Evolutionary conservation across 2,329 filamentous ascomycete species (phyloP).

Genomic region (Blumeria graminis): DNA sequence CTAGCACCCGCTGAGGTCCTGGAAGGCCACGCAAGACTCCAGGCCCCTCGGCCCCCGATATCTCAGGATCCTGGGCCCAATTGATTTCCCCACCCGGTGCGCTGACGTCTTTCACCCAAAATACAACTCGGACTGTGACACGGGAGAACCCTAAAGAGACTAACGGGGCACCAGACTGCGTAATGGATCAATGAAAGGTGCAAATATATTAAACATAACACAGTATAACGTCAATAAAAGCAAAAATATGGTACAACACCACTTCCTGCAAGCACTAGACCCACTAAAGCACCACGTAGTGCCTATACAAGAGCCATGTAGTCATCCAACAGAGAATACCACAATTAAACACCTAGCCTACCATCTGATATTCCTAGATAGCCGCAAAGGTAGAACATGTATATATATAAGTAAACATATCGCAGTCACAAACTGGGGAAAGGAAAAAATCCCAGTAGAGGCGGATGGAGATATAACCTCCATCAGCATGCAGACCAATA

Average conservation of each 20-base stretch:
- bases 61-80: too few species aligned
- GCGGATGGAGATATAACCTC: not conserved
- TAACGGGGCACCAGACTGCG: not conserved
- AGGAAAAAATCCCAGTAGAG: not conserved
- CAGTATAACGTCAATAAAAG: slow-evolving; percentile 1
- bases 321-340: not conserved
- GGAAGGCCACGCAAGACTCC: not conserved
- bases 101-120: too few species aligned
- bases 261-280: not conserved
- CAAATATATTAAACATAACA: not conserved
- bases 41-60: too few species aligned
- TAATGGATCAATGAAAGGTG: not conserved
- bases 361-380: not conserved
- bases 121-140: too few species aligned
- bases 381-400: not conserved
- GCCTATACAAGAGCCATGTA: not conserved
- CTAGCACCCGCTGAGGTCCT: not conserved
- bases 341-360: not conserved
- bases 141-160: too few species aligned
- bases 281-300: not conserved
- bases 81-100: too few species aligned
- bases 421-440: not conserved
- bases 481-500: not conserved
- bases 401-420: not conserved
- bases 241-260: not conserved